phyloP scores from a whole-genome alignment of 2,329 filamentous ascomycete species.

The Ophiostoma pallidulum region DNA sequence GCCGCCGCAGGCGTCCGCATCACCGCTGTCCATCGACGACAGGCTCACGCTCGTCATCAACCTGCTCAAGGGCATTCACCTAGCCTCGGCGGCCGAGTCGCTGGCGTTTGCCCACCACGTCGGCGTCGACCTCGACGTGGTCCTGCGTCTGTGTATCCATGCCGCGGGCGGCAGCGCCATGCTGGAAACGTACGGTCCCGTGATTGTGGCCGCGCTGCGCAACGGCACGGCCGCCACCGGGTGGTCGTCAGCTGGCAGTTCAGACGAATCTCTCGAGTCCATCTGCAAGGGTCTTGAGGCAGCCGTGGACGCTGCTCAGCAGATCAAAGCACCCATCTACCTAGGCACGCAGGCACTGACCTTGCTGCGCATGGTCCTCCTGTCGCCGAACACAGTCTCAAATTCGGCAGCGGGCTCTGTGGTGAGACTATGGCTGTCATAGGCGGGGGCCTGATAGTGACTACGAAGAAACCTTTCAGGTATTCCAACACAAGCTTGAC shows the following conservation, averaged over 20 bases:
- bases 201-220: slow-evolving; percentile 29
- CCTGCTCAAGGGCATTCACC: slow-evolving; percentile 34
- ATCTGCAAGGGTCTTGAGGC: slow-evolving; percentile 26
- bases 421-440: slow-evolving; percentile 20
- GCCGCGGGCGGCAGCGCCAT: slow-evolving; percentile 35
- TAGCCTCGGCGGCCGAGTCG: slow-evolving; percentile 34
- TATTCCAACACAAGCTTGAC: neutral
- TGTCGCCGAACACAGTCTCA: slow-evolving; percentile 12
- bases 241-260: slow-evolving; percentile 12
- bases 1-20: too few relatives aligned
- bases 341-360: slow-evolving; percentile 32
- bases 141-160: slow-evolving; percentile 35
- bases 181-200: slow-evolving; percentile 28
- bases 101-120: slow-evolving; percentile 33
- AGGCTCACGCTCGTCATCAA: slow-evolving; percentile 25
- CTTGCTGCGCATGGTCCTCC: slow-evolving; percentile 25
- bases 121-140: slow-evolving; percentile 35
- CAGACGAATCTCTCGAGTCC: slow-evolving; percentile 21
- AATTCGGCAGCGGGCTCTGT: slow-evolving; percentile 17
- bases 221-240: slow-evolving; percentile 19
- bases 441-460: neutral
- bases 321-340: slow-evolving; percentile 31
- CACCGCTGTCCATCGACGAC: neutral
- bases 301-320: slow-evolving; percentile 33
- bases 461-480: neutral